Base-by-base conservation (phyloP, 2,329 filamentous ascomycete species). In the Fusarium redolens region DNA sequence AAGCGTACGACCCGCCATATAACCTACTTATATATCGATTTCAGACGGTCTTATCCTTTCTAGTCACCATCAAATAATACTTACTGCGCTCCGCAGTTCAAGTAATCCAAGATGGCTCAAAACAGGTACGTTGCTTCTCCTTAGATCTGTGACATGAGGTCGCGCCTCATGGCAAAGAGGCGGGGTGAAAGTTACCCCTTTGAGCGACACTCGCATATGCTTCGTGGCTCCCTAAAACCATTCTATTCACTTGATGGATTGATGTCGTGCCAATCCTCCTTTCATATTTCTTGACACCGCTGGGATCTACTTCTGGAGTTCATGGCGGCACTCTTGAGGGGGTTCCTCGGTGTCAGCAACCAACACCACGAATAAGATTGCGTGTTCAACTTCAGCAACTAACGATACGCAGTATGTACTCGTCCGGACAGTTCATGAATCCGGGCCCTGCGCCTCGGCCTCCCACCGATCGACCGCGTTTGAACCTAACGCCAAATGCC, bases 371-470 rank as follows among this genome's bases (percentile, higher is more conserved):
- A 11, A 57, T 28, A 22, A 67, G 51, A 43, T 47, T 33, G 40
- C 44, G 50, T 61, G 44, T n/a, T 51, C 30, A n/a, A 25, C 43
- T 50, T 45, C 38, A 37, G 60, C 47, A 63, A 65, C 76, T 78
- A 63, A 78, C 68, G 50, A 61, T 50, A 51, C 37, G 30, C 78
- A 91, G 88, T 79, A 82, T 88, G 77, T 92, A 91, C 79, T 84
- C 88, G 45, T 85, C 86, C 73, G 89, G 87, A 78, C 89, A 91
- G 82, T 98, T 98, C 85, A 97, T 98, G 93, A 98, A 98, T 83
- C 95, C 96, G 71, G 95, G 96, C 74, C 96, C 96, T 77, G 96
- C 96, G 75, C 96, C 96, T 74, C 92, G 93, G 78, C 96, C 96
- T 69, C 96, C 96, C 25, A 92, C 89, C 68, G 93, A 96, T 79